These are phyloP conservation scores for Petunia hybrid DNA, from an alignment of 305 asterid genomes.

Conservation along the genomic window DNA sequence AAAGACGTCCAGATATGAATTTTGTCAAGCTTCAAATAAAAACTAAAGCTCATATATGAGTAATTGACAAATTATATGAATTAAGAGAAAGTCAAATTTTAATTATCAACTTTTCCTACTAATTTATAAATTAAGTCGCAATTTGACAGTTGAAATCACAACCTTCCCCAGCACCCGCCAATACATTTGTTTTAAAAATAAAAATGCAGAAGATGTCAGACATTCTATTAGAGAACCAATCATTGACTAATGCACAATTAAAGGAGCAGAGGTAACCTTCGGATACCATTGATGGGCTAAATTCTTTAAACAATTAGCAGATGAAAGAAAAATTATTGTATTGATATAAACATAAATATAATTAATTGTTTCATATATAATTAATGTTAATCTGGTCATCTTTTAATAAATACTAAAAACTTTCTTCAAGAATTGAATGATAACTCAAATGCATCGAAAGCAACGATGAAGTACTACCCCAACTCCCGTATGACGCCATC, in stretches of 20 bases:
- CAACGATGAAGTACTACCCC: no score
- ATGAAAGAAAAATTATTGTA: no score
- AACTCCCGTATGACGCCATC: background rate
- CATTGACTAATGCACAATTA: background rate
- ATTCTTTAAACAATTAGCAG: no score
- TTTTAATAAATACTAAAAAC: no score
- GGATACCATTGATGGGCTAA: background rate
- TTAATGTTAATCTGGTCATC: no score
- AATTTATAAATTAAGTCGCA: background rate
- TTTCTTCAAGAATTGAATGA: no score
- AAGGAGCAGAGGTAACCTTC: background rate
- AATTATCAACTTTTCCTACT: background rate
- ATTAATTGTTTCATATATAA: no score
- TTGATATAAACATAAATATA: no score
- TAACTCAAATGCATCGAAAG: no score
- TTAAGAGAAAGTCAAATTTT: conserved; percentile 22
- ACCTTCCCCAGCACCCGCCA: background rate
- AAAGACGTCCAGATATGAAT: background rate
- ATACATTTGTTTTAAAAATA: background rate
- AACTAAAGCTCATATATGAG: background rate
- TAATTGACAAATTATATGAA: background rate
- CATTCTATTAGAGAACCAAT: background rate
- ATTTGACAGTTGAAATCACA: background rate
- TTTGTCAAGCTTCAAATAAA: background rate
- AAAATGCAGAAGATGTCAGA: background rate